Evolutionary conservation across 441 rosid genomes (phyloP), one percentile per base, ranked within the genome.

Genomic region (Manihot esculenta): DNA sequence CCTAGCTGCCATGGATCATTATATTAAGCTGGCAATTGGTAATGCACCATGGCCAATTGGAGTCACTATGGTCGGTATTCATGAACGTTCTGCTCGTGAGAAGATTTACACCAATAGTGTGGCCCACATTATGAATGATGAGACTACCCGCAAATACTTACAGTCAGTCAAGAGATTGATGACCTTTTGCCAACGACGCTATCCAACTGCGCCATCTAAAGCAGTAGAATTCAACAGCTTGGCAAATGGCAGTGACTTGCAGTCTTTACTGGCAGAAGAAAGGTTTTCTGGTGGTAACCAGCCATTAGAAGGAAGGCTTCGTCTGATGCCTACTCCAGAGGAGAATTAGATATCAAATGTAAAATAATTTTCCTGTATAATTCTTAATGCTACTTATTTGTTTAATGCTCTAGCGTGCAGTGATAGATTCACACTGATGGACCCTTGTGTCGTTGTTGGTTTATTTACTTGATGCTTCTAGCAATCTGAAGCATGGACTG

Each of bases 41-140:
- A 94, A 92, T 75, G 99, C 97, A 15, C 97, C 97, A 21, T 94
- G 99, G 99, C 99, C 99, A 49, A 94, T 94, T 48, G 97, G 97
- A 77, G 99, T 94, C 30, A 94, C 99, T 82, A 94, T 94, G 99
- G 99, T 94, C 84, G 99, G 99, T 82, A 94, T 94, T 75, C 99
- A 94, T 35, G 99, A 94, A 77, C 95, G 97, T 78, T 94, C 97
- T 50, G 97, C 98, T 11, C 95, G 97, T 23, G 97, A 94, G 85
- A 94, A 94, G 86, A 92, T 92, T 73, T 85, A 89, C 75, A 94
- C 99, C 5, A 94, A 88, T 82, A 92, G 97, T 84, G 99, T 94
- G 47, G 97, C 95, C 45, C 99, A 94, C 83, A 90, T 94, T 70
- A 94, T 94, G 99, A 94, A 94, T 45, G 99, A 94, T 10, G 99